Conservation (phyloP, 75 land plant genomes). For the Ceratopteris richardii region DNA sequence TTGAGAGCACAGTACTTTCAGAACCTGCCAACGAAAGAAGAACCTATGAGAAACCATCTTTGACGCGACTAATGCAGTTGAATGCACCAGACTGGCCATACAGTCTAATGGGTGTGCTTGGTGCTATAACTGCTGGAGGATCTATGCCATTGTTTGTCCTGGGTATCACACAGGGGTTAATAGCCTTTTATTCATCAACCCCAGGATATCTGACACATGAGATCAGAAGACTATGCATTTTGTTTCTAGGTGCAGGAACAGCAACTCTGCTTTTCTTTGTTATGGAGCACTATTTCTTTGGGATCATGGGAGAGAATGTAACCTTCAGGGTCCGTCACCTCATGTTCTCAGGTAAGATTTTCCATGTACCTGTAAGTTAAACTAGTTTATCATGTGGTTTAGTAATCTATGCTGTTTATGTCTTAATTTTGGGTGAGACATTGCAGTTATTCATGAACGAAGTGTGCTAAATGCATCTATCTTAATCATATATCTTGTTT, state of each 20-base stretch:
- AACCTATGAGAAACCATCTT: conserved; percentile 24
- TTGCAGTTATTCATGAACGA: background rate
- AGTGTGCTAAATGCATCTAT: background rate
- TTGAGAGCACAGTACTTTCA: background rate
- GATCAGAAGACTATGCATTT: conserved; percentile 60
- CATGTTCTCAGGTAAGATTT: conserved; percentile 69
- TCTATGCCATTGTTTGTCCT: conserved; percentile 90
- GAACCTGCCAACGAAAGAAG: background rate
- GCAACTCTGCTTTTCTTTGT: conserved; percentile 53
- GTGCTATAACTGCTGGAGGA: conserved; percentile 64
- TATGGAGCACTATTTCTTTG: conserved; percentile 62
- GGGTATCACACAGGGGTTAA: conserved; percentile 77
- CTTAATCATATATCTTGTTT: conserved; percentile 1
- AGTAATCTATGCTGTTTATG: background rate
- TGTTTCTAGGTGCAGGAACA: conserved; percentile 63
- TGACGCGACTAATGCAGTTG: conserved; percentile 56
- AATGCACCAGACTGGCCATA: conserved; percentile 74
- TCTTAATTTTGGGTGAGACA: background rate
- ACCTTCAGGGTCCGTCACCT: conserved; percentile 79
- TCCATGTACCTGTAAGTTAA: too few species aligned
- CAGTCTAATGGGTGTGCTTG: conserved; percentile 50
- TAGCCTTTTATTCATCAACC: conserved; percentile 59
- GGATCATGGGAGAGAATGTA: conserved; percentile 83
- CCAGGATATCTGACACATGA: conserved; percentile 52
- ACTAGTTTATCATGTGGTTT: background rate